These are phyloP conservation scores for Botrytis squamosa DNA, from an alignment of 2,329 filamentous ascomycete species.

Conservation along the genomic window DNA sequence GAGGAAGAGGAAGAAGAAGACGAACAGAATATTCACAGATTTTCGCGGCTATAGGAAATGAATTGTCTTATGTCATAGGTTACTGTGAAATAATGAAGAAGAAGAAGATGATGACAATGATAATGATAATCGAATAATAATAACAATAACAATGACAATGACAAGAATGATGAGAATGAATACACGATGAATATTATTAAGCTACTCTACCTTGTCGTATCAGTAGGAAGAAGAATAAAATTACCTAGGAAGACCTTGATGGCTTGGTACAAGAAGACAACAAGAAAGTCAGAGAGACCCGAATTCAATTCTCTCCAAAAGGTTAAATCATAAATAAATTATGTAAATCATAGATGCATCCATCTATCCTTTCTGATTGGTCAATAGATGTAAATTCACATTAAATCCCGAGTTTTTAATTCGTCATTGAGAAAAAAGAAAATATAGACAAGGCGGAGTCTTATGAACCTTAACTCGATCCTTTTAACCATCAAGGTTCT, in stretches of 20 bases:
- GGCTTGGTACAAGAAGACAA: not conserved
- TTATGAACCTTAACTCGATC: not conserved
- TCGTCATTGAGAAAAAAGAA: not conserved
- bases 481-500: constrained; percentile 16
- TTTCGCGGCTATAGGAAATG: not conserved
- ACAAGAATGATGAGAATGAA: not conserved
- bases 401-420: not conserved
- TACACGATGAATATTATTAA: not conserved
- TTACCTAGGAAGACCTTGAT: not conserved
- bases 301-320: not conserved
- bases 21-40: not conserved
- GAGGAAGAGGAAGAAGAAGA: too few species aligned
- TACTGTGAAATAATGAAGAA: not conserved
- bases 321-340: not conserved
- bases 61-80: not conserved
- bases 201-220: not conserved
- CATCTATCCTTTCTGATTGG: not conserved
- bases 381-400: not conserved
- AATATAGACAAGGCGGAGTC: not conserved
- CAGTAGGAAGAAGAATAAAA: not conserved
- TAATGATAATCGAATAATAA: not conserved
- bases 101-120: not conserved
- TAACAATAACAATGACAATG: not conserved
- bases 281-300: not conserved
- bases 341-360: not conserved